These are phyloP conservation scores for Solanum medicagineum DNA, from an alignment of 257 asterid species.

Conservation along the genomic window DNA sequence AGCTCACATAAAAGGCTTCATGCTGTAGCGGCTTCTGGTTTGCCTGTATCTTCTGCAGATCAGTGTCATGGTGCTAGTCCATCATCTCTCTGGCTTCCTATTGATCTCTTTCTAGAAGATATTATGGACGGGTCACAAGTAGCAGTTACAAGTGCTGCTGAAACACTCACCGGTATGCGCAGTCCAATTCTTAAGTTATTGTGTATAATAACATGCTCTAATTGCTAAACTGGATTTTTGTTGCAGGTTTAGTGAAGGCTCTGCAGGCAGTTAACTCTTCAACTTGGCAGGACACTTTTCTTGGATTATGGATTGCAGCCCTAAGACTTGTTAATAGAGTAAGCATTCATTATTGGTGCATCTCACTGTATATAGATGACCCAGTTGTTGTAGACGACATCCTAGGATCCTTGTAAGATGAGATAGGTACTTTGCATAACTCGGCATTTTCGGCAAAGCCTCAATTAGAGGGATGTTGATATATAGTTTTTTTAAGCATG, in stretches of 20 bases:
- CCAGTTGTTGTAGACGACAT: neutral
- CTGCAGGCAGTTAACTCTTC: slow-evolving; percentile 76
- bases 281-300: slow-evolving; percentile 92
- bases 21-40: slow-evolving; percentile 44
- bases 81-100: slow-evolving; percentile 87
- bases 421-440: too few relatives aligned
- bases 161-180: slow-evolving; percentile 56
- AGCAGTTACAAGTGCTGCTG: slow-evolving; percentile 70
- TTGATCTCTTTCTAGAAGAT: slow-evolving; percentile 90
- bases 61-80: slow-evolving; percentile 43
- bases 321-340: slow-evolving; percentile 96
- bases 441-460: too few relatives aligned
- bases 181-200: neutral
- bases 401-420: neutral
- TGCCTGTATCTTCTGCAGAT: slow-evolving; percentile 45
- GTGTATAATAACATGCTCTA: neutral
- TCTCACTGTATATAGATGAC: neutral
- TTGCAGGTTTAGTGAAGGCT: slow-evolving; percentile 82
- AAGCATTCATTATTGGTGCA: slow-evolving; percentile 11
- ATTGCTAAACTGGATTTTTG: slow-evolving; percentile 2
- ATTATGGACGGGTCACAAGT: slow-evolving; percentile 73
- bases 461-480: too few relatives aligned
- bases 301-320: slow-evolving; percentile 88
- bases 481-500: too few relatives aligned
- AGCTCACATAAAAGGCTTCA: slow-evolving; percentile 51